phyloP scores from a whole-genome alignment of 1,284 basidiomycete genomes.

The Omphalotus olearius region DNA sequence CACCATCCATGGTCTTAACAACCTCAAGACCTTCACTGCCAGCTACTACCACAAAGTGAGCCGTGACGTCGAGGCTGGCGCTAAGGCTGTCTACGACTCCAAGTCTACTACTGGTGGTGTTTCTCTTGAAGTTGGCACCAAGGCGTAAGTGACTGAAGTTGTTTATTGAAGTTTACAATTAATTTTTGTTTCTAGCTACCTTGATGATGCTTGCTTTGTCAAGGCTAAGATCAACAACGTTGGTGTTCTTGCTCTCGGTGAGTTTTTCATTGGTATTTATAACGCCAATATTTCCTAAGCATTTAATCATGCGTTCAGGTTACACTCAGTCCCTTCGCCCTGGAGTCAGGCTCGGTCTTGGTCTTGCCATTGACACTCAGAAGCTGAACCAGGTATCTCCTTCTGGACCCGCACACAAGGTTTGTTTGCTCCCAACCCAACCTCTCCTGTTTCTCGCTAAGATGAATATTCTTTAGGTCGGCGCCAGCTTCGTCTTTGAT shows the following conservation, averaged over 20 bases:
- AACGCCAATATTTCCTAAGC: background rate
- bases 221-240: constrained; percentile 99
- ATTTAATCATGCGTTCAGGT: constrained; percentile 33
- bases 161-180: background rate
- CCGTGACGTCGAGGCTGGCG: constrained; percentile 94
- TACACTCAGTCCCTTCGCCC: constrained; percentile 94
- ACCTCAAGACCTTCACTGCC: constrained; percentile 91
- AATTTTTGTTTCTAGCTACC: constrained; percentile 47
- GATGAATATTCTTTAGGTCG: constrained; percentile 40
- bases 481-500: constrained; percentile 72
- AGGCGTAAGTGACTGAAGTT: constrained; percentile 60
- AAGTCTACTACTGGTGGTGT: constrained; percentile 88
- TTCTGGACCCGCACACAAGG: constrained; percentile 70
- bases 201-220: constrained; percentile 88
- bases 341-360: constrained; percentile 93
- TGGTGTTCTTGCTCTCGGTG: constrained; percentile 84
- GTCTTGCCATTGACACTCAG: constrained; percentile 89
- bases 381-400: constrained; percentile 71
- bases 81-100: constrained; percentile 96
- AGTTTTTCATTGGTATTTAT: constrained; percentile 15
- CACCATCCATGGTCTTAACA: constrained; percentile 93
- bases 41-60: constrained; percentile 99
- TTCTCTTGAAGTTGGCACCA: constrained; percentile 93
- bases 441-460: background rate
- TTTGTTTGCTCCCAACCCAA: background rate